Base-by-base conservation (phyloP, 345 rosid genomes). In the Firmiana major region DNA sequence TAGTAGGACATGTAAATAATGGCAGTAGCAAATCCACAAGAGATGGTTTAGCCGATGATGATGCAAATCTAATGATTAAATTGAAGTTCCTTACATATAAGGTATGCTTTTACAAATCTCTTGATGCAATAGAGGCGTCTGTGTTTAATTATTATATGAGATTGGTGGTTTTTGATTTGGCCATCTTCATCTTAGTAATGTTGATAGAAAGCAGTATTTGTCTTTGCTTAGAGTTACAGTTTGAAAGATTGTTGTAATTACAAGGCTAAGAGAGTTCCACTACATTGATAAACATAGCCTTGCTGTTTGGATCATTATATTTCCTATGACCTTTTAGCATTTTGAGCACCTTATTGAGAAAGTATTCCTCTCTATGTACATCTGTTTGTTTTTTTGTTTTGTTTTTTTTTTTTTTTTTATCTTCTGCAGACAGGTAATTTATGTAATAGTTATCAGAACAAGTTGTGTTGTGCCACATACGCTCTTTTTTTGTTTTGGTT, bases 21-120 rank as follows among this genome's bases (percentile, higher is more conserved):
- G 79, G 73, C 82, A 80, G 81, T 78, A 78, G 82, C 77, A 58
- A 58, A 63, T 67, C 79, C 54, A 73, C 80, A 75, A 79, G 67
- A 64, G 89, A 86, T 75, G 87, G 81, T 80, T 88, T 96, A 83
- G 94, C 94, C 58, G 94, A 92, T 82, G 94, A 88, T 60, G 98
- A 95, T 85, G 87, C 94, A 75, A 93, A 93, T 85, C 77, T 95
- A 75, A 95, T 95, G 99, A 92, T 93, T 79, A 95, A 95, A 86
- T 40, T 95, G 81, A 95, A 95, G 81, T 92, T 95, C 76, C 99
- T 95, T 65, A 88, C 98, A 9, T 95, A 95, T 79, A 95, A 95
- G 97, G 99, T 91, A 89, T 51, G 65, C 51, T 51, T 65, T 7
- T 42, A 49, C 13, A 26, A 19, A 60, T 63, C 59, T 40, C 26